Percentiles rank a stretch among this genome's conserved stretches.
Evolutionary conservation across 2,329 filamentous ascomycete genomes (phyloP).

Genomic region (Coniochaeta hoffmannii): DNA sequence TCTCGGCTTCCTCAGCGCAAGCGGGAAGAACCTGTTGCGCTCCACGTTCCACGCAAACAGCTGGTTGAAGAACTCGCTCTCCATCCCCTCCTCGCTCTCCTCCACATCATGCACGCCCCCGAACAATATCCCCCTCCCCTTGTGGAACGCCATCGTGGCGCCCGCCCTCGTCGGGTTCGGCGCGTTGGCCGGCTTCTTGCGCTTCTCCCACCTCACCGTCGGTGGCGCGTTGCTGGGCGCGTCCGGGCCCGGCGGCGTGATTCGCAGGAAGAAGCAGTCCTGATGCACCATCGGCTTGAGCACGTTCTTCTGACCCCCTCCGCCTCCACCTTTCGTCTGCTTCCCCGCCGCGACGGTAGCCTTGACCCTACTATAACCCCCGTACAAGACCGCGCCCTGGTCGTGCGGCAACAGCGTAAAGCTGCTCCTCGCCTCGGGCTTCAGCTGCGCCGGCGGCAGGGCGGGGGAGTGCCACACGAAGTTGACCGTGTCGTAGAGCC

Average conservation of each 20-base stretch:
- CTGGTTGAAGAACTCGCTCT: constrained; percentile 94
- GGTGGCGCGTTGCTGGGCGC: constrained; percentile 59
- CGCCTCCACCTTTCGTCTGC: constrained; percentile 41
- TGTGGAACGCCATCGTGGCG: constrained; percentile 89
- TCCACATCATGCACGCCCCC: constrained; percentile 93
- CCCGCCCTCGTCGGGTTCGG: constrained; percentile 80
- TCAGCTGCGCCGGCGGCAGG: constrained; percentile 70
- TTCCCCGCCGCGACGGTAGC: constrained; percentile 54
- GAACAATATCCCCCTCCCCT: constrained; percentile 85
- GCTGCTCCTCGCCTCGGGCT: constrained; percentile 84
- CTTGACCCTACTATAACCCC: constrained; percentile 91
- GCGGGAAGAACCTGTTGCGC: constrained; percentile 86
- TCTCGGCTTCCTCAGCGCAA: constrained; percentile 68
- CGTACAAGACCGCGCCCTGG: constrained; percentile 80
- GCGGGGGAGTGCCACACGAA: constrained; percentile 77
- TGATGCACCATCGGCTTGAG: constrained; percentile 86
- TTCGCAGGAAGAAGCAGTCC: constrained; percentile 87
- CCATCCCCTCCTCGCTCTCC: constrained; percentile 86
- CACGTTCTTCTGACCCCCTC: constrained; percentile 59
- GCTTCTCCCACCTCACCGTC: constrained; percentile 78
- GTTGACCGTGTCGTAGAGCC: constrained; percentile 88
- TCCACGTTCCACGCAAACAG: constrained; percentile 93
- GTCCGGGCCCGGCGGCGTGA: constrained; percentile 64
- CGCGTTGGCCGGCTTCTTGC: constrained; percentile 86
- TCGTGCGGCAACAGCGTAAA: constrained; percentile 92